Base-by-base conservation (phyloP, 1,284 basidiomycete genomes). In the Malassezia obtusa region DNA sequence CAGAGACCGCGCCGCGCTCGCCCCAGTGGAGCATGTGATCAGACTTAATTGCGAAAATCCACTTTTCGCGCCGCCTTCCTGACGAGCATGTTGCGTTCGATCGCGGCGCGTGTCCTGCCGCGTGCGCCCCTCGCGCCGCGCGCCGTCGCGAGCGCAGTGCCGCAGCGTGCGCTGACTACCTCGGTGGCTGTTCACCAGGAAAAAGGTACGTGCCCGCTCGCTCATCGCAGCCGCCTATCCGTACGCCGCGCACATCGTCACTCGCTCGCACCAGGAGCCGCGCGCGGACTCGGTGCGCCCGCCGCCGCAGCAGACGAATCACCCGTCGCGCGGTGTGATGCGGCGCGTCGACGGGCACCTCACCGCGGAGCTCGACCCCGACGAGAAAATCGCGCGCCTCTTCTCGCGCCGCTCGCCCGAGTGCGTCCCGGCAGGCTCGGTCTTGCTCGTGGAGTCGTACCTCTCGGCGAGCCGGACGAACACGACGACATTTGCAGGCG, bases 361-460 rank as follows among this genome's bases (percentile, higher is more conserved):
- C 10, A 61, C 63, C 2, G 47, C 59, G 12, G 61, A 68, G 31
- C 57, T 59, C 33, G 70, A 73, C 51, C 67, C 67, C 0, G 52
- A 52, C 41, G 62, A 62, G 32, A 48, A 59, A 2, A 60, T 70
- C 38, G 68, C 68, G 21, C 52, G 64, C 17, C 64, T 73, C 8
- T 71, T 73, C 33, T 62, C 65, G 33, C 61, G 70, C 36, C 55
- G 54, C 19, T 66, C 67, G 15, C 52, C 59, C 10, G 52, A 60
- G 5, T 60, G 61, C 38, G 62, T 71, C 39, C 71, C 67, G 3
- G 54, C 68, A 11, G 71, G 71, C 32, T 70, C 67, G 12, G 64
- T 73, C 12, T 46, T 73, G n/a, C 56, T 68, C 28, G 63, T 73
- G 37, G 68, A 73, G 50, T 62, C 66, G 6, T 73, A 65, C 61